Base-by-base conservation (phyloP, 331 rosid genomes). In the Ulmus americana region DNA sequence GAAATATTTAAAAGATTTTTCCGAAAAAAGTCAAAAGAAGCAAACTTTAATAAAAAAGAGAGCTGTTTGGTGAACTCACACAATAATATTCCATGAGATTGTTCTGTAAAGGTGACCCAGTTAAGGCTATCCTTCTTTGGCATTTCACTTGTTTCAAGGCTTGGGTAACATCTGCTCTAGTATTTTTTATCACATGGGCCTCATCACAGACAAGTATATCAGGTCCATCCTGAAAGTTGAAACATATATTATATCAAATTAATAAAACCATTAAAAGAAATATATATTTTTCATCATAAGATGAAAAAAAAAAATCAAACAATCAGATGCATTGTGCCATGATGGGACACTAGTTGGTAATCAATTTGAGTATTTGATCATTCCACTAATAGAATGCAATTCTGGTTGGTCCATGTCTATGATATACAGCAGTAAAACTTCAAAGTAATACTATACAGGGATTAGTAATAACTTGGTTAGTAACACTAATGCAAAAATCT, bases 1-100 rank as follows among this genome's bases (percentile, higher is more conserved):
- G 8, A 10, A 39, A 55, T 42, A 43, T 38, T 28, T 28, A 28
- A 28, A 28, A 28, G 35, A 28, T 28, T 28, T 28, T 28, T 28
- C 35, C 3, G 4, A 28, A 28, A 28, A 28, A 28, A 28, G 1
- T 28, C 35, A 28, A 28, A 45, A 49, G 53, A 16, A 8, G 39
- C 20, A 28, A 44, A 42, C 8, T 57, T 14, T 1, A 20, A 20
- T 35, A 45, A 41, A 22, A 28, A 4, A 0, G 15, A 45, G 13
- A 67, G 67, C 74, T 51, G 47, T 59, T 12, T 45, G 7, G 50
- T 16, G 38, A 75, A 83, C 98, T 76, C 81, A 92, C 98, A 68
- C 98, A 92, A 73, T 86, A 92, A 80, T 92, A 92, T 74, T 92
- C 98, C 98, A 92, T 92, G 73, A 92, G 95, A 80, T 92, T 92